Evolutionary conservation across 371 early-diverging fungal species (phyloP), one percentile per base, ranked within the genome.

Genomic region (Saksenaea oblongispora): DNA sequence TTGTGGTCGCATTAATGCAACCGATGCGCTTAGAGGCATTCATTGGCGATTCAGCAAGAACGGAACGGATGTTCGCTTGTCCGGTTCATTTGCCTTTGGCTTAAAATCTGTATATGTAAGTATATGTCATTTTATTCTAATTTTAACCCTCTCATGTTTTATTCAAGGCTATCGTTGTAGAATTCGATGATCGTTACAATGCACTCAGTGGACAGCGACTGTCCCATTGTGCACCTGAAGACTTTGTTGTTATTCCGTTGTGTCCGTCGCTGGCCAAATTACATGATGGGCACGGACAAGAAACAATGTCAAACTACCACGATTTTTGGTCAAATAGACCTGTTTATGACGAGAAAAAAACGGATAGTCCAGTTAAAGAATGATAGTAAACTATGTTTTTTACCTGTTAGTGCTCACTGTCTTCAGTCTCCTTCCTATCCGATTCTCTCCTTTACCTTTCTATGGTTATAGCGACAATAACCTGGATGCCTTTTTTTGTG

Each of bases 11-110:
- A 63, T 82, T 17, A 82, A 82, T 72, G 79, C 79, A 14, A 82
- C 82, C 7, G 82, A 79, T 37, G 79, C 79, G 18, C 75, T 82
- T 37, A 64, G 77, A 28, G 82, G 82, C 1, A 79, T 82, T 18
- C 70, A 79, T 35, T 78, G 72, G 59, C 65, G 72, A 1, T 72
- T 81, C 27, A 66, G 62, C 36, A 75, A 72, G 34, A 68, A 74
- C 36, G 68, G 24, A 14, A n/a, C 57, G 11, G 66, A 58, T 65
- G 51, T 60, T 39, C 37, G 42, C 54, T 24, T 7, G 5, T 41
- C 7, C 5, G 18, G 28, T 17, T 57, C 31, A 22, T 58, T 41
- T 54, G 56, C n/a, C 26, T 47, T 47, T 47, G 24, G 51, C 24
- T 47, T 47, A 11, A 47, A 47, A 22, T 18, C 51, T 4, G 51